Conservation (phyloP, 805 yeast genomes). For the Tetrapisispora fleetii region DNA sequence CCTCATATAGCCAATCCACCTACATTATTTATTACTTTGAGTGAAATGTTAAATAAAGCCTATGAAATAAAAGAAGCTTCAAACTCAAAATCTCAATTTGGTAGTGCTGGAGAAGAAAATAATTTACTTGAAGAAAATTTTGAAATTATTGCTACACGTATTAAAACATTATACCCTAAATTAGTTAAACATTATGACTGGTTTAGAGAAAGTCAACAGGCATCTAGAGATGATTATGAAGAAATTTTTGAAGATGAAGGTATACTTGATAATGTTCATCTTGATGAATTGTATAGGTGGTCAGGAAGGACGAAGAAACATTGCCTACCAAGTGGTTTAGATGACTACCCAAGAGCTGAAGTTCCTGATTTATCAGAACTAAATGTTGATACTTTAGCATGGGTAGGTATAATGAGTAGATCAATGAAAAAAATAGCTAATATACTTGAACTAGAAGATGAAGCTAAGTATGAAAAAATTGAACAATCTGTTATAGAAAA, state of each 20-base stretch:
- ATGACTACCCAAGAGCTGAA: slow-evolving; percentile 84
- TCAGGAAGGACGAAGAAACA: slow-evolving; percentile 79
- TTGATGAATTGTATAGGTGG: slow-evolving; percentile 77
- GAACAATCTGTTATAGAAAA: slow-evolving; percentile 51
- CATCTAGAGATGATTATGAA: slow-evolving; percentile 62
- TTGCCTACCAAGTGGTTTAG: slow-evolving; percentile 87
- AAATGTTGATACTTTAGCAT: slow-evolving; percentile 78
- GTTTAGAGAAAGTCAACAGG: slow-evolving; percentile 75
- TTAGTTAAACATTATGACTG: slow-evolving; percentile 70
- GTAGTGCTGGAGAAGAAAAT: slow-evolving; percentile 26
- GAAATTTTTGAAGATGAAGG: slow-evolving; percentile 20
- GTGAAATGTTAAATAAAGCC: slow-evolving; percentile 43
- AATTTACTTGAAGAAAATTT: slow-evolving; percentile 48
- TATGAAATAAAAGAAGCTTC: slow-evolving; percentile 16
- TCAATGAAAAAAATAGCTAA: slow-evolving; percentile 68
- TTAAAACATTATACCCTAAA: slow-evolving; percentile 62
- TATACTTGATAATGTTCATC: slow-evolving; percentile 32
- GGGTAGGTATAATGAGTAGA: slow-evolving; percentile 90
- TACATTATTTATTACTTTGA: slow-evolving; percentile 68
- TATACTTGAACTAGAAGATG: slow-evolving; percentile 54
- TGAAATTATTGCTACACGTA: slow-evolving; percentile 47
- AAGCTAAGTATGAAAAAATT: slow-evolving; percentile 39
- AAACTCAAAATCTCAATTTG: slow-evolving; percentile 16
- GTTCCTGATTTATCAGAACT: slow-evolving; percentile 82
- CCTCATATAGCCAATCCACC: slow-evolving; percentile 94